These are phyloP conservation scores for Chrysanthemum seticuspe DNA, from an alignment of 129 eudicot genomes.

Conservation along the genomic window DNA sequence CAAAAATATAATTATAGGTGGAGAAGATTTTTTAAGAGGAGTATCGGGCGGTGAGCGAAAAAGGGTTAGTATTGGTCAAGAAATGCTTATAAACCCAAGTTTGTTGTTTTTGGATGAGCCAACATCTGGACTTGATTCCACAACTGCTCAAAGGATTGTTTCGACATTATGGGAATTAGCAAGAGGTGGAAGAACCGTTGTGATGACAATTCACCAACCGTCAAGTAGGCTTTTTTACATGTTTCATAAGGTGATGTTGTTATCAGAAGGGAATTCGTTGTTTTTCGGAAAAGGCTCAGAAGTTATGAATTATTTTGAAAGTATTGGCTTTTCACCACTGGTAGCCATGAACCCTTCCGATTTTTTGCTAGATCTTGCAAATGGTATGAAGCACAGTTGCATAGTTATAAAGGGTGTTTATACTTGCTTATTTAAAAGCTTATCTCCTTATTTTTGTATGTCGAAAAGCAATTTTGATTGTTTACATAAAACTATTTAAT, in stretches of 20 bases:
- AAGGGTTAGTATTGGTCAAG: constrained; percentile 91
- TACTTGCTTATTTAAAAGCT: too few relatives aligned
- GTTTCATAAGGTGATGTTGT: constrained; percentile 74
- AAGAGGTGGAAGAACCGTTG: constrained; percentile 72
- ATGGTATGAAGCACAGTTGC: constrained; percentile 40
- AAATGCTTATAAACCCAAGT: constrained; percentile 84
- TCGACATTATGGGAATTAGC: constrained; percentile 66
- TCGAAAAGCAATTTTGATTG: too few relatives aligned
- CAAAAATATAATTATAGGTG: constrained; percentile 65
- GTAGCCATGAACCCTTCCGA: constrained; percentile 91
- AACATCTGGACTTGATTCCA: constrained; percentile 87
- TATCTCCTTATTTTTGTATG: too few relatives aligned
- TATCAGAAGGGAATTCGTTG: constrained; percentile 80
- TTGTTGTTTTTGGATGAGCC: constrained; percentile 83
- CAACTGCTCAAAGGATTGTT: constrained; percentile 80
- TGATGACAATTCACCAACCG: constrained; percentile 92
- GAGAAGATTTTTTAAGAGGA: constrained; percentile 48
- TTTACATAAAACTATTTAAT: too few relatives aligned
- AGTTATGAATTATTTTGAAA: constrained; percentile 56
- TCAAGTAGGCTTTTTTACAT: constrained; percentile 76
- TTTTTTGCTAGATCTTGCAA: constrained; percentile 82
- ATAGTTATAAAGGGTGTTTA: not conserved
- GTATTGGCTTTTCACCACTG: constrained; percentile 61
- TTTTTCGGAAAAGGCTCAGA: constrained; percentile 65
- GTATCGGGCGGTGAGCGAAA: constrained; percentile 89